Conservation (phyloP, 495 filamentous ascomycete species). For the Tuber aestivum region DNA sequence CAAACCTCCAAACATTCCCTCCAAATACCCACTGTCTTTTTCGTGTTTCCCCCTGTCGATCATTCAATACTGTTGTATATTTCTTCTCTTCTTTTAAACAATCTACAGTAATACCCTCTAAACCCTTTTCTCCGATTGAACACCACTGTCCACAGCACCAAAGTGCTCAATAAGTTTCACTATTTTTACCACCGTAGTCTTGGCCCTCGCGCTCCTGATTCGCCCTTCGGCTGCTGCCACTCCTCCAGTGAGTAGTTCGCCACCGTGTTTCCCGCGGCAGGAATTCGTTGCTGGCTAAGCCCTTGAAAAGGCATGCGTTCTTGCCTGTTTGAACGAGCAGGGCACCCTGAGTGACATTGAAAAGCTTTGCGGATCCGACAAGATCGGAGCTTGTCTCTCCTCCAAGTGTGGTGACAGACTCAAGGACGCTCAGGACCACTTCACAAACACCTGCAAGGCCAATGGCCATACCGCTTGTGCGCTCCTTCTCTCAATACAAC, state of each 20-base stretch:
- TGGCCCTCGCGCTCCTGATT: constrained; percentile 5
- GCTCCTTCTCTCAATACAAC: neutral
- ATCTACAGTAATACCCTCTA: neutral
- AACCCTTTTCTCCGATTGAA: neutral
- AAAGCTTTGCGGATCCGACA: constrained; percentile 15
- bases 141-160: neutral
- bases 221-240: neutral
- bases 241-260: constrained; percentile 14
- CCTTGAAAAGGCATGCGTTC: constrained; percentile 18
- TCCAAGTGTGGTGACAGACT: constrained; percentile 8
- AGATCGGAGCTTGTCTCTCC: constrained; percentile 18
- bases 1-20: neutral
- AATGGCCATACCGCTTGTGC: constrained; percentile 21
- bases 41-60: neutral
- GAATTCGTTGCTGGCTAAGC: neutral
- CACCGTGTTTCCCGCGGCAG: neutral
- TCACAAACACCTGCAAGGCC: constrained; percentile 14
- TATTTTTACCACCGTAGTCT: constrained; percentile 12
- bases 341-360: constrained; percentile 15
- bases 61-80: neutral
- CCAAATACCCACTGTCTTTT: neutral
- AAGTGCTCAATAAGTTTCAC: constrained; percentile 15
- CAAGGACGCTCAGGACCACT: constrained; percentile 14
- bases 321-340: constrained; percentile 25
- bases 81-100: neutral